phyloP scores from a whole-genome alignment of 176 grass and related monocot species.

The Bonia amplexicaulis region DNA sequence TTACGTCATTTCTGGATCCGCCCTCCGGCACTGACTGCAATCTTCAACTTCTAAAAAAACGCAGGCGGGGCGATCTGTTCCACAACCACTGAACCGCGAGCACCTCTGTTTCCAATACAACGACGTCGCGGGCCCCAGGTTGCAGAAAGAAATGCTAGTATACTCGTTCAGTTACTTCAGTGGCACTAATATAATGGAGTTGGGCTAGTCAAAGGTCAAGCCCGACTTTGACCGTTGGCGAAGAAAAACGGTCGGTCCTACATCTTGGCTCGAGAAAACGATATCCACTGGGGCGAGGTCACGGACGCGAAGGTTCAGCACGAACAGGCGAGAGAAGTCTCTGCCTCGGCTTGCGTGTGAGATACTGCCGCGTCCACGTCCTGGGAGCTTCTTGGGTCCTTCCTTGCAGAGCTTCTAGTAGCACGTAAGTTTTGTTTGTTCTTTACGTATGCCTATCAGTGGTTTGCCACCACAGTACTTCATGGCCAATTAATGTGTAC shows the following conservation, averaged over 20 bases:
- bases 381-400: constrained; percentile 6
- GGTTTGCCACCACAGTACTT: too few species aligned
- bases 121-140: neutral
- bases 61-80: neutral
- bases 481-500: neutral
- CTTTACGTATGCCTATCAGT: too few species aligned
- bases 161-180: neutral
- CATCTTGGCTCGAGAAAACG: neutral
- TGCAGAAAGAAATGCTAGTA: neutral
- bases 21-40: neutral
- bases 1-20: too few species aligned
- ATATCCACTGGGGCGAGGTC: neutral
- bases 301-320: neutral
- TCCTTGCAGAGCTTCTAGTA: neutral
- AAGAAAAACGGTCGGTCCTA: neutral
- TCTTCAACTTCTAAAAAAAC: neutral
- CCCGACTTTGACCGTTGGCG: constrained; percentile 28
- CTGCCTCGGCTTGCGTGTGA: constrained; percentile 13
- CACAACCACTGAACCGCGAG: neutral
- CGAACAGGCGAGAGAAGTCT: neutral
- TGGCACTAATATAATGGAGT: neutral
- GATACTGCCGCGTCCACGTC: constrained; percentile 25
- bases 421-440: too few species aligned
- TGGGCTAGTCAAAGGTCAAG: constrained; percentile 42
- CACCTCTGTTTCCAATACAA: neutral